These are phyloP conservation scores for Boletellus emodensis DNA, from an alignment of 768 basidiomycete genomes.

Conservation along the genomic window DNA sequence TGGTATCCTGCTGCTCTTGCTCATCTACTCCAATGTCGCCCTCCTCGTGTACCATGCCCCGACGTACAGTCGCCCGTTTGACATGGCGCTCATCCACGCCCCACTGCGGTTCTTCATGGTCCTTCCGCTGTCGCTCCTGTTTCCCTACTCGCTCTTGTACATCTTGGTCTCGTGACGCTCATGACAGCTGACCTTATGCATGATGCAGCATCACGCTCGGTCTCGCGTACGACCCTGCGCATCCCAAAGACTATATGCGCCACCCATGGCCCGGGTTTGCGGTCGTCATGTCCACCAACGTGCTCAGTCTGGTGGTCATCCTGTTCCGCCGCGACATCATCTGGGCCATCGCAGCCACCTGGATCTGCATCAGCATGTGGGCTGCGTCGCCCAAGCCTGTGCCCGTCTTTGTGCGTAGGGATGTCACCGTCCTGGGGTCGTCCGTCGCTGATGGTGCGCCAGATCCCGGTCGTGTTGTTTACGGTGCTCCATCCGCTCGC, in stretches of 20 bases:
- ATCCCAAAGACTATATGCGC: conserved; percentile 38
- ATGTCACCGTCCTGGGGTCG: background rate
- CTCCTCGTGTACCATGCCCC: conserved; percentile 72
- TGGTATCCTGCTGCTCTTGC: conserved; percentile 61
- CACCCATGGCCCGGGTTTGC: conserved; percentile 74
- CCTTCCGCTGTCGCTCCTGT: conserved; percentile 46
- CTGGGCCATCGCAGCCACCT: conserved; percentile 71
- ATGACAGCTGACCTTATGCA: too few species aligned
- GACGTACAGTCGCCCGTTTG: conserved; percentile 57
- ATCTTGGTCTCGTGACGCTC: conserved; percentile 4
- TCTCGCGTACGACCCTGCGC: conserved; percentile 49
- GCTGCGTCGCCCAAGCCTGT: conserved; percentile 55
- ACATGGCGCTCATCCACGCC: conserved; percentile 81
- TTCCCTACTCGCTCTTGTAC: conserved; percentile 55
- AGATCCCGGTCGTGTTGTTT: conserved; percentile 62
- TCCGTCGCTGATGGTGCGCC: background rate
- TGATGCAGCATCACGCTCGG: conserved; percentile 61
- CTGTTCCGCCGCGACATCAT: conserved; percentile 61
- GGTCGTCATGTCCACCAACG: conserved; percentile 61
- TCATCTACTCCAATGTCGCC: conserved; percentile 77
- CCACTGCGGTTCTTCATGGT: conserved; percentile 71
- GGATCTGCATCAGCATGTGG: conserved; percentile 71
- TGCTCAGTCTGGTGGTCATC: conserved; percentile 53
- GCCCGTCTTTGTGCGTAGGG: conserved; percentile 54
- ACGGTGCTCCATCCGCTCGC: conserved; percentile 64